These are phyloP conservation scores for Coniochaeta sp. DNA, from an alignment of 2,329 filamentous ascomycete species.

Conservation along the genomic window DNA sequence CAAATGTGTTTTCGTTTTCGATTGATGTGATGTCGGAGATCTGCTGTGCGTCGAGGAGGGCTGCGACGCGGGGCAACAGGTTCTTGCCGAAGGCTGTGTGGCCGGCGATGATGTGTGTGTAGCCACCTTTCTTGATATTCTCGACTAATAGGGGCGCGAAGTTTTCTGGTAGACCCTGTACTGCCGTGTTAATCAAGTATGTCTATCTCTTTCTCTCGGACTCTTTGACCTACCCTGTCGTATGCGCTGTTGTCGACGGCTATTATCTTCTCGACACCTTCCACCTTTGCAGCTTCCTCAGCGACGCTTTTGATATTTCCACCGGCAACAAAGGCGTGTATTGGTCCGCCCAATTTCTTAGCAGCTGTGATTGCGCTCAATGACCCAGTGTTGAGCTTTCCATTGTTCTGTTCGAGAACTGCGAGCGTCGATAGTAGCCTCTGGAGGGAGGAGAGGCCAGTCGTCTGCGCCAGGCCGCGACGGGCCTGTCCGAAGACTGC, in stretches of 20 bases:
- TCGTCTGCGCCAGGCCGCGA: constrained; percentile 25
- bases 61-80: constrained; percentile 82
- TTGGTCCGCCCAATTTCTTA: constrained; percentile 72
- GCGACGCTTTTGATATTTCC: constrained; percentile 67
- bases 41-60: constrained; percentile 85
- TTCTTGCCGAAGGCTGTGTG: constrained; percentile 98
- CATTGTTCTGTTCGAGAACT: constrained; percentile 85
- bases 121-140: constrained; percentile 93
- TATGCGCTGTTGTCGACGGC: constrained; percentile 84
- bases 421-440: constrained; percentile 82
- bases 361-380: constrained; percentile 81
- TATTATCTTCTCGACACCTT: constrained; percentile 87
- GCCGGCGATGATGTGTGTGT: constrained; percentile 82
- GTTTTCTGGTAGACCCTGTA: constrained; percentile 81
- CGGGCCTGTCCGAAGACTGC: constrained; percentile 22
- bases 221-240: constrained; percentile 59
- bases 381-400: constrained; percentile 75
- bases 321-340: constrained; percentile 86
- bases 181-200: neutral
- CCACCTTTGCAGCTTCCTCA: constrained; percentile 78
- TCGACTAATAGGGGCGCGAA: constrained; percentile 88
- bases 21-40: constrained; percentile 86
- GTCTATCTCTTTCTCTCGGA: neutral
- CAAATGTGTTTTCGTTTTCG: constrained; percentile 87
- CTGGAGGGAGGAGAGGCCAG: constrained; percentile 40